Conservation (phyloP, 306 rosid species). For the Vigna mungo region DNA sequence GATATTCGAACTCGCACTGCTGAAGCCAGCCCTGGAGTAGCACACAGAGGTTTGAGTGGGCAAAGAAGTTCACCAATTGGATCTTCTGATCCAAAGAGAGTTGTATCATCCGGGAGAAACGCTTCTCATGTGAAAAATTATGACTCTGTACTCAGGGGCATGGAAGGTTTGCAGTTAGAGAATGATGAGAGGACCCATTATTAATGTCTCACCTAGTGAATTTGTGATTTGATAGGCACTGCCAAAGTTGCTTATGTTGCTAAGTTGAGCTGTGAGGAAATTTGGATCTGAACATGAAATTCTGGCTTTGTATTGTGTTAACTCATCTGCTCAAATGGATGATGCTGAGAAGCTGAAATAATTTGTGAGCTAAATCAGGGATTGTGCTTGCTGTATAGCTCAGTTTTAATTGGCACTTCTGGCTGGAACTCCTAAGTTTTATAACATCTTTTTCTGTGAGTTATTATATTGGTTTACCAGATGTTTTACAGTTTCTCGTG, state of each 20-base stretch:
- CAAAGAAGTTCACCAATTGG: slow-evolving; percentile 76
- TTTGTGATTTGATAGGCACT: slow-evolving; percentile 48
- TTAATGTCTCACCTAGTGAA: slow-evolving; percentile 52
- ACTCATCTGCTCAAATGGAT: slow-evolving; percentile 46
- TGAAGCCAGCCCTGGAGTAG: slow-evolving; percentile 79
- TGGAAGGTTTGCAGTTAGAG: slow-evolving; percentile 82
- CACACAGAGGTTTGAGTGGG: slow-evolving; percentile 67
- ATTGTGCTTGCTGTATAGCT: slow-evolving; percentile 51
- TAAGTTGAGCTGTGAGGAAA: slow-evolving; percentile 50
- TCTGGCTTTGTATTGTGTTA: slow-evolving; percentile 55
- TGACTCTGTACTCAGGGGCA: slow-evolving; percentile 78
- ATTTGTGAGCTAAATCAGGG: slow-evolving; percentile 43
- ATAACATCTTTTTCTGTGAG: slow-evolving; percentile 45
- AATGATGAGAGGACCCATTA: slow-evolving; percentile 75
- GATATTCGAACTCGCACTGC: slow-evolving; percentile 70
- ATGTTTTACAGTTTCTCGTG: slow-evolving; percentile 46
- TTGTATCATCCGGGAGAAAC: slow-evolving; percentile 60
- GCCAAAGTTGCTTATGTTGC: slow-evolving; percentile 54
- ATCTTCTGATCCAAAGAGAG: slow-evolving; percentile 71
- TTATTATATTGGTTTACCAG: slow-evolving; percentile 50
- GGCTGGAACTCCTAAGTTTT: slow-evolving; percentile 48
- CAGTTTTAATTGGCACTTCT: slow-evolving; percentile 47
- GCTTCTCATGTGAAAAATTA: slow-evolving; percentile 70
- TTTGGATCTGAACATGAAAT: slow-evolving; percentile 45
- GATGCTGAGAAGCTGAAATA: slow-evolving; percentile 48